phyloP scores from a whole-genome alignment of 2,329 filamentous ascomycete species.

The Penicillium sp. region DNA sequence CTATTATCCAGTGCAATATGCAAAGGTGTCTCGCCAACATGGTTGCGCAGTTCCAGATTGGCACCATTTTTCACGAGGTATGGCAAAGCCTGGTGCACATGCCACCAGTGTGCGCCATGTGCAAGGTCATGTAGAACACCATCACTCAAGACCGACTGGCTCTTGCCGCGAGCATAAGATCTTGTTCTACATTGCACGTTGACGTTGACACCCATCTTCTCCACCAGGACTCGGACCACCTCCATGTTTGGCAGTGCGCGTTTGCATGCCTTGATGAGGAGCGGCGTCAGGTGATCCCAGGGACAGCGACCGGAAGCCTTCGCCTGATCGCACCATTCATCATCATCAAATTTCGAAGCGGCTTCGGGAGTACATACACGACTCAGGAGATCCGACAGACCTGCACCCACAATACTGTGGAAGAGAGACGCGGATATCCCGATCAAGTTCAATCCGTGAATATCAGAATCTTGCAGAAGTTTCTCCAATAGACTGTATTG shows the following conservation, averaged over 20 bases:
- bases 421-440: background rate
- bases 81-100: constrained; percentile 13
- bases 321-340: background rate
- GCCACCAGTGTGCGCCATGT: constrained; percentile 8
- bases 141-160: background rate
- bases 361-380: constrained; percentile 3
- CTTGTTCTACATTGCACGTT: background rate
- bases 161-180: background rate
- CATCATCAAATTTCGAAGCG: constrained; percentile 9
- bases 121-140: constrained; percentile 9
- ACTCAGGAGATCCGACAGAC: background rate
- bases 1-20: background rate
- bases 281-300: background rate
- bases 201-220: constrained; percentile 5
- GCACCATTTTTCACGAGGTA: constrained; percentile 16
- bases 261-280: constrained; percentile 3
- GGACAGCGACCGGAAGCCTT: background rate
- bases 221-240: constrained; percentile 7
- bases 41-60: constrained; percentile 10
- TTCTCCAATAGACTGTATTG: background rate
- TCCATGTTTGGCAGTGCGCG: constrained; percentile 14
- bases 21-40: constrained; percentile 8
- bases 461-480: background rate
- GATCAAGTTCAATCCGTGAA: background rate
- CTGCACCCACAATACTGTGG: background rate